Conservation (phyloP, 1,139 yeast species). For the Candida pseudoviswanathii region DNA sequence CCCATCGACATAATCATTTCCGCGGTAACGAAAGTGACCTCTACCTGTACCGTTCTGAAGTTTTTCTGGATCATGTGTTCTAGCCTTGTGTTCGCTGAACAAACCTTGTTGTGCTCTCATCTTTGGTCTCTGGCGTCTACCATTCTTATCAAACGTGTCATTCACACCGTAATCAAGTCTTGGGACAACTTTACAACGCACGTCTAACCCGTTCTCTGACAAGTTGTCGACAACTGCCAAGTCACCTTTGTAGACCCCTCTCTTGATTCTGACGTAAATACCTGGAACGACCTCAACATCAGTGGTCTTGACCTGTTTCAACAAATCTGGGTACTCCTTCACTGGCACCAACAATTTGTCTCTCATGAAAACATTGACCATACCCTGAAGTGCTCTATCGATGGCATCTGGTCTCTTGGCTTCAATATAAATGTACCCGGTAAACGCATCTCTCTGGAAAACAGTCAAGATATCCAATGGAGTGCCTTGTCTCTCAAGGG, state of each 20-base stretch:
- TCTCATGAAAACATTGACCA: constrained; percentile 78
- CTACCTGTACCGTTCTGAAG: constrained; percentile 78
- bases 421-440: constrained; percentile 90
- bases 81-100: constrained; percentile 72
- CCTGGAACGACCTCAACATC: constrained; percentile 92
- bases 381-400: constrained; percentile 82
- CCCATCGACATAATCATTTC: constrained; percentile 90
- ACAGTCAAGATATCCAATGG: constrained; percentile 84
- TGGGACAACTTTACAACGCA: constrained; percentile 88
- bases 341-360: constrained; percentile 87
- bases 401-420: constrained; percentile 94
- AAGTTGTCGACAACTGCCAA: constrained; percentile 90
- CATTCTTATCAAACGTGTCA: constrained; percentile 59
- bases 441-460: constrained; percentile 90
- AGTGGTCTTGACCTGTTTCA: constrained; percentile 85
- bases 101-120: constrained; percentile 82
- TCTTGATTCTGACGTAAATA: constrained; percentile 82
- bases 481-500: constrained; percentile 60
- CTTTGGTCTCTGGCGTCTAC: constrained; percentile 53
- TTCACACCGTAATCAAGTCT: constrained; percentile 86
- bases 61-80: constrained; percentile 54
- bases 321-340: constrained; percentile 89
- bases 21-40: constrained; percentile 71
- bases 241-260: constrained; percentile 93
- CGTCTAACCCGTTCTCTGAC: constrained; percentile 93